A percentile compares a stretch with the other conserved stretches of the same genome.
These are phyloP conservation scores for Elongisporangium senticosum DNA, from an alignment of 352 stramenopile species.

Conservation along the genomic window DNA sequence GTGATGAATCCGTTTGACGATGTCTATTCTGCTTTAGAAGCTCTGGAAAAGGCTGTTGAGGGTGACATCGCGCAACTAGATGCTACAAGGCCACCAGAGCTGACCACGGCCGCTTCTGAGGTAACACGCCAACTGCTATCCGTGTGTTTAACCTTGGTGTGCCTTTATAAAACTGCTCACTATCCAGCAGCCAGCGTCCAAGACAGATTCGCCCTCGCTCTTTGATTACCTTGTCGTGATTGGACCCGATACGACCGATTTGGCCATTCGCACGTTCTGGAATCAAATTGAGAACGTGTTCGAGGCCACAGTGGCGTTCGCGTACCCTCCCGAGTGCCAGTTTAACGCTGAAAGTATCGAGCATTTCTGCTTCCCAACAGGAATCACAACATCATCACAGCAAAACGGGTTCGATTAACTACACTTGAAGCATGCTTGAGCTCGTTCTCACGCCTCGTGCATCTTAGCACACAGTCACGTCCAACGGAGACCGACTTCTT, in stretches of 20 bases:
- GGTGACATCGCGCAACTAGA: constrained; percentile 24
- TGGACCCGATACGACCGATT: constrained; percentile 34
- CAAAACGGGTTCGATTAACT: constrained; percentile 2
- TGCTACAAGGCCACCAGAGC: neutral
- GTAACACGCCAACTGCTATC: constrained; percentile 3
- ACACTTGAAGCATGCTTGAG: neutral
- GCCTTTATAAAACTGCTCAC: neutral
- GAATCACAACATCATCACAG: constrained; percentile 12
- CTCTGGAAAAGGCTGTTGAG: constrained; percentile 30
- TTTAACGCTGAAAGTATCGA: constrained; percentile 67
- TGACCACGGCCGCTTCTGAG: constrained; percentile 4
- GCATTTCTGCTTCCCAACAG: constrained; percentile 65
- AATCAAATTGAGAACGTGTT: constrained; percentile 37
- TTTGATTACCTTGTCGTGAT: constrained; percentile 50
- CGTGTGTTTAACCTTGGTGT: neutral
- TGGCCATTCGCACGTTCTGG: constrained; percentile 38
- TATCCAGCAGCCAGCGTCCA: neutral
- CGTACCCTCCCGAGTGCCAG: constrained; percentile 55
- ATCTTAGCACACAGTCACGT: neutral
- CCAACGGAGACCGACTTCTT: constrained; percentile 25
- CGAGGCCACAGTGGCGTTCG: constrained; percentile 54
- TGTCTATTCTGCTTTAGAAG: constrained; percentile 35
- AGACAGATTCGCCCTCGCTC: constrained; percentile 9
- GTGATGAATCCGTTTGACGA: constrained; percentile 31
- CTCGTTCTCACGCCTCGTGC: neutral